A percentile compares a stretch with the other conserved stretches of the same genome.
These are phyloP conservation scores for Heliamphora exappendiculata DNA, from an alignment of 148 eudicot species.

Conservation along the genomic window DNA sequence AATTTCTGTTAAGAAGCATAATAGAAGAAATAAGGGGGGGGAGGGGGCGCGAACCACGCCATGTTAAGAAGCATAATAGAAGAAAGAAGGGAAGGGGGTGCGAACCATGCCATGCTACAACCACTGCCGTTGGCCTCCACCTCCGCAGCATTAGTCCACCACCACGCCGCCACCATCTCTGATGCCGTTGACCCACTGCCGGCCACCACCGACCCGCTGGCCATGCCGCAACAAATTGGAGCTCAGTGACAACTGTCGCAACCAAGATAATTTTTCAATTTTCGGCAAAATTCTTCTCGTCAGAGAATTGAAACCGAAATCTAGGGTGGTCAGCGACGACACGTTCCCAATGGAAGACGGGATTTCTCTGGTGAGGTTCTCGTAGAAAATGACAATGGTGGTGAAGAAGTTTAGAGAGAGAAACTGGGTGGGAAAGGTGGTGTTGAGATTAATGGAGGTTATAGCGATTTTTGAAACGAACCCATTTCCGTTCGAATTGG, in stretches of 20 bases:
- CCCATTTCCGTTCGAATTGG: constrained; percentile 14
- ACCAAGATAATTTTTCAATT: constrained; percentile 17
- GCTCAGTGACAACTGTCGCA: constrained; percentile 20
- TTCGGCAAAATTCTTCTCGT: constrained; percentile 22
- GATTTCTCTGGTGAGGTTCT: constrained; percentile 28
- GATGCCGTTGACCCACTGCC: too few relatives aligned
- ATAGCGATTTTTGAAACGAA: constrained; percentile 25
- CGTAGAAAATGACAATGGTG: constrained; percentile 19
- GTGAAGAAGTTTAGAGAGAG: constrained; percentile 23
- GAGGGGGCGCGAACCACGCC: too few relatives aligned
- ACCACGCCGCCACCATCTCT: too few relatives aligned
- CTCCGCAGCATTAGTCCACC: too few relatives aligned
- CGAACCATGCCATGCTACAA: too few relatives aligned
- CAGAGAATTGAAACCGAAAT: constrained; percentile 29
- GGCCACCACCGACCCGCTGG: too few relatives aligned
- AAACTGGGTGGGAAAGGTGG: constrained; percentile 22
- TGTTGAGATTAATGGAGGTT: constrained; percentile 24
- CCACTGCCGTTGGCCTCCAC: too few relatives aligned
- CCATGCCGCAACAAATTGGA: constrained; percentile 23
- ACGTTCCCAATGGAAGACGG: constrained; percentile 20
- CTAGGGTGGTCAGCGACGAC: constrained; percentile 19
- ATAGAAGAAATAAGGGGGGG: too few relatives aligned
- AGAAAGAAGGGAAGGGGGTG: too few relatives aligned
- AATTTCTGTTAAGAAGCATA: too few relatives aligned
- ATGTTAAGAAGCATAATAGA: too few relatives aligned